Evolutionary conservation across 2,329 filamentous ascomycete species (phyloP).

Genomic region (Zymoseptoria ardabiliae): DNA sequence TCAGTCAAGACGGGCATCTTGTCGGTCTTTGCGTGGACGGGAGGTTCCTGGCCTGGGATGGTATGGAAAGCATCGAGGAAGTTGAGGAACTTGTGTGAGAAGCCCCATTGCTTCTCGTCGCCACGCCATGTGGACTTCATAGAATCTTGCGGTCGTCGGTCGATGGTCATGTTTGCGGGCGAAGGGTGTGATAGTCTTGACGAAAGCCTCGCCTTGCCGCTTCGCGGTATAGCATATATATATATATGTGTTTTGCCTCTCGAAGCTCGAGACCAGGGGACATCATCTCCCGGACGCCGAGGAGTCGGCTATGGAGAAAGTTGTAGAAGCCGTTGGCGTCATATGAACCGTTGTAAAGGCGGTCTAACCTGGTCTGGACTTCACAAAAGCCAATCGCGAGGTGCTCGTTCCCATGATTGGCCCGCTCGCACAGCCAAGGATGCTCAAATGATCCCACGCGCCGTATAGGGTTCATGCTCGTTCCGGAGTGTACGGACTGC

Average conservation of each 20-base stretch:
- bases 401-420: neutral
- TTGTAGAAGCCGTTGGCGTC: neutral
- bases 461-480: neutral
- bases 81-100: slow-evolving; percentile 14
- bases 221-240: too few relatives aligned
- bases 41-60: slow-evolving; percentile 6
- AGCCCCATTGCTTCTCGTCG: slow-evolving; percentile 14
- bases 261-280: neutral
- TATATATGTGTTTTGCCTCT: neutral
- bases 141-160: slow-evolving; percentile 15
- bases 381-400: neutral
- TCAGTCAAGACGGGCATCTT: slow-evolving; percentile 35
- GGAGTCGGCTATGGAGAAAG: neutral
- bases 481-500: neutral
- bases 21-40: slow-evolving; percentile 24
- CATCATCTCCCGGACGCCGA: neutral
- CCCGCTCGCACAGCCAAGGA: neutral
- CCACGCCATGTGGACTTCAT: slow-evolving; percentile 20
- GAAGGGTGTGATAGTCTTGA: too few relatives aligned
- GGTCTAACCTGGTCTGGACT: neutral
- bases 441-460: neutral
- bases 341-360: neutral
- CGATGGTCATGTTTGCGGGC: slow-evolving; percentile 7
- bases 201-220: too few relatives aligned
- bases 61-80: slow-evolving; percentile 11